These are phyloP conservation scores for Fusarium sulawesiense DNA, from an alignment of 2,329 filamentous ascomycete species.

Conservation along the genomic window DNA sequence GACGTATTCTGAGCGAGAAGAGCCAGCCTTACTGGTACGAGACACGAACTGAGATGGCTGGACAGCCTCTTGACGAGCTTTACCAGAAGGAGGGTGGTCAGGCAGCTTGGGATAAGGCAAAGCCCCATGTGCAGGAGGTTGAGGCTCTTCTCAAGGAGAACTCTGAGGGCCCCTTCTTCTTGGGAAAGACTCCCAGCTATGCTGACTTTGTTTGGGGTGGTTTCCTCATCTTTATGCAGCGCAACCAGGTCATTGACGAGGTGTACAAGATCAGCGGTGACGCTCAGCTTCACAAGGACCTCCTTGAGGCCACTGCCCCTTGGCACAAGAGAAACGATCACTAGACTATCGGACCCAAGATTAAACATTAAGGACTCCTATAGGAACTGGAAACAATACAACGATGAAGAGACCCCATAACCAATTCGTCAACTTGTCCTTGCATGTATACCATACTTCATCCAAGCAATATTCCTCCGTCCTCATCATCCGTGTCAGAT, in stretches of 20 bases:
- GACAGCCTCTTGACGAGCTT: conserved; percentile 65
- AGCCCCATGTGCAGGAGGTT: conserved; percentile 50
- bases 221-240: conserved; percentile 57
- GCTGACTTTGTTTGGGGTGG: conserved; percentile 68
- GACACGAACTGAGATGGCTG: conserved; percentile 61
- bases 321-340: conserved; percentile 56
- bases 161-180: conserved; percentile 68
- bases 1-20: conserved; percentile 61
- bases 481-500: conserved; percentile 35
- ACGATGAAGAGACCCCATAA: neutral
- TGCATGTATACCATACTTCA: too few species aligned
- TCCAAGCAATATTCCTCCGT: conserved; percentile 16
- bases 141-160: conserved; percentile 65
- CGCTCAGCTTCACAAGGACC: conserved; percentile 51
- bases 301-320: conserved; percentile 55
- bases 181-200: conserved; percentile 66
- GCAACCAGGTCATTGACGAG: conserved; percentile 50
- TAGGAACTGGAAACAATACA: neutral
- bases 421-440: neutral
- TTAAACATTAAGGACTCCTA: neutral
- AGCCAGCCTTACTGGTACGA: conserved; percentile 66
- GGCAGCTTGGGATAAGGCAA: conserved; percentile 59
- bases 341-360: conserved; percentile 24
- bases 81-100: conserved; percentile 62
- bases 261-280: conserved; percentile 55